A percentile compares a stretch with the other conserved stretches of the same genome.
Conservation (phyloP, 2,329 filamentous ascomycete genomes). For the Colletotrichum navitas region DNA sequence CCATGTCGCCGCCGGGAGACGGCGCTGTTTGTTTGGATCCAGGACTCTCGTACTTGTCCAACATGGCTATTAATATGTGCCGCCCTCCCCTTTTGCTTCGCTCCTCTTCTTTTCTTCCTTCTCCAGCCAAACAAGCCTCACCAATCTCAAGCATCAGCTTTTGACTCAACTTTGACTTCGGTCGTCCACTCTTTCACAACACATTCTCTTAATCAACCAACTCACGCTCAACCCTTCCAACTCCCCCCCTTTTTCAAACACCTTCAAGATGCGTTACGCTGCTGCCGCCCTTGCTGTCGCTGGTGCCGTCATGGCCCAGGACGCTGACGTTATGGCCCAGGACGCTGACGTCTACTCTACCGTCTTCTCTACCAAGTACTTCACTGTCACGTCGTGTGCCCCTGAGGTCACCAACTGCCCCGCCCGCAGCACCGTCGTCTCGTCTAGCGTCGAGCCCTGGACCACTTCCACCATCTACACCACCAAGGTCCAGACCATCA, state of each 20-base stretch:
- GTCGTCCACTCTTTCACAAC: conserved; percentile 68
- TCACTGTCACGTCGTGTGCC: conserved; percentile 68
- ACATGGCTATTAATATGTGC: conserved; percentile 61
- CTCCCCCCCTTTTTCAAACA: conserved; percentile 43
- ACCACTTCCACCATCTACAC: conserved; percentile 66
- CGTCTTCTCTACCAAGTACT: conserved; percentile 69
- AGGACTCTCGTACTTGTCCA: conserved; percentile 37
- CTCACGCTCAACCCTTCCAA: conserved; percentile 46
- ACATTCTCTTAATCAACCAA: conserved; percentile 50
- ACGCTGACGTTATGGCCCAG: conserved; percentile 53
- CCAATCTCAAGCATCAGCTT: conserved; percentile 52
- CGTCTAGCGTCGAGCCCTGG: conserved; percentile 50
- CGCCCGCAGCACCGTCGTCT: conserved; percentile 56
- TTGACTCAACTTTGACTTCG: conserved; percentile 64
- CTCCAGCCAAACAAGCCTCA: conserved; percentile 60
- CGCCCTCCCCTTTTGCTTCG: conserved; percentile 49
- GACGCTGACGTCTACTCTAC: conserved; percentile 52
- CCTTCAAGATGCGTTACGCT: conserved; percentile 74
- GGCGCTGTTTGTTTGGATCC: conserved; percentile 27
- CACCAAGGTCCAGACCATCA: conserved; percentile 72
- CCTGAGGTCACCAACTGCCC: conserved; percentile 64
- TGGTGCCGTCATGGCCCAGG: conserved; percentile 57
- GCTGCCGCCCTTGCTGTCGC: conserved; percentile 62
- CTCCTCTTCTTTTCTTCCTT: conserved; percentile 47
- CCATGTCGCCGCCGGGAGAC: conserved; percentile 34